Base-by-base conservation (phyloP, 202 grass and related monocot genomes). In the Musa balbisiana region DNA sequence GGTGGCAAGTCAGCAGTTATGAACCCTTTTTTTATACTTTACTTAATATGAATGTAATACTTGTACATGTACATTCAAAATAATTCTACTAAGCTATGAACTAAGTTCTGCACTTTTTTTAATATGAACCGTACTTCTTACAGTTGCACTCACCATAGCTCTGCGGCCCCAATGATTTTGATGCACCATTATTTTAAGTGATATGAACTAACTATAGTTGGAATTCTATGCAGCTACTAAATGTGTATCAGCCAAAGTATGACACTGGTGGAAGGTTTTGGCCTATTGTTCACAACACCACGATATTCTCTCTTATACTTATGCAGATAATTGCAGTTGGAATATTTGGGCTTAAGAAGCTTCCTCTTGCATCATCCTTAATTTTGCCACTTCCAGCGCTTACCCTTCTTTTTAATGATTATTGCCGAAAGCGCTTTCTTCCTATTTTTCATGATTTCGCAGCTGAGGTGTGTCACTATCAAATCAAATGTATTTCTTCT, bases 191-290 rank as follows among this genome's bases (percentile, higher is more conserved):
- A 16, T 22, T 64, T 13, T 55, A 49, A 14, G 33, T 67, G 51
- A 22, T 62, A 1, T 56, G 16, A 19, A 75, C 55, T 51, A 17
- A 76, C 19, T 49, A 8, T 9, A 5, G 62, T 76, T 83, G 55
- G 69, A 74, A 85, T 63, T 88, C 85, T 67, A 62, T 68, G 26
- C 89, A 99, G 95, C 91, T 95, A 79, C 75, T 89, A 64, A 92
- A 95, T 65, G 85, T 99, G 21, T 95, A 95, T 75, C 76, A 29
- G 0, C 91, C 95, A 2, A 90, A 95, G 83, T 99, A 99, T 82
- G 95, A 99, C 29, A 92, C 95, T 63, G 89, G 91, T 78, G 95
- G 95, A 68, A 88, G 67, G 75, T 99, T 99, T 86, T 99, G 95
- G 95, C 89, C 91, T 0, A 69, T 88, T 21, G 91, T 99, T 65